These are phyloP conservation scores for Coffea humblotiana DNA, from an alignment of 305 asterid species.

Conservation along the genomic window DNA sequence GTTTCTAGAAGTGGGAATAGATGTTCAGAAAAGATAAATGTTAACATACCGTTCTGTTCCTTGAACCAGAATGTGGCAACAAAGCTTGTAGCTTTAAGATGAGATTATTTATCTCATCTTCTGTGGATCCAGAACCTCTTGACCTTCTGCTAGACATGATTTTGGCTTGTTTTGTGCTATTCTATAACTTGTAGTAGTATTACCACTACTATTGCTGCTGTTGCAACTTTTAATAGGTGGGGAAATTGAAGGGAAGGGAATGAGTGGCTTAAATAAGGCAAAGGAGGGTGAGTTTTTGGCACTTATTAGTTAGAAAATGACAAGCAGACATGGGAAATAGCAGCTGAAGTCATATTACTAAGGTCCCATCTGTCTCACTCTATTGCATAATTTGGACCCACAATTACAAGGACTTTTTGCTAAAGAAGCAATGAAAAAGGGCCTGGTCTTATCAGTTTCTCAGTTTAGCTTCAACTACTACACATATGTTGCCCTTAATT, in stretches of 20 bases:
- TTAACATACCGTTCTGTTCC: constrained; percentile 41
- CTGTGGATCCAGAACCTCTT: constrained; percentile 35
- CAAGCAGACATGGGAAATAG: neutral
- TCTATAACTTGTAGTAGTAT: neutral
- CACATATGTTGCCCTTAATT: constrained; percentile 13
- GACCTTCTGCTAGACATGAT: constrained; percentile 49
- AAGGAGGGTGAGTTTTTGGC: neutral
- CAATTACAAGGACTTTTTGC: constrained; percentile 1
- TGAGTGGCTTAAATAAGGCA: constrained; percentile 17
- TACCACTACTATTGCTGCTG: neutral
- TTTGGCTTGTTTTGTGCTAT: neutral
- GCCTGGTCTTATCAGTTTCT: constrained; percentile 4
- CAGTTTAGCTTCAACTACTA: constrained; percentile 19
- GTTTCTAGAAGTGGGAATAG: neutral
- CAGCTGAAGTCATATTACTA: neutral
- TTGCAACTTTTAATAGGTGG: neutral
- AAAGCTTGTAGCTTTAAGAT: constrained; percentile 46
- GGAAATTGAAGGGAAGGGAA: constrained; percentile 4
- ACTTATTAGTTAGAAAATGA: neutral
- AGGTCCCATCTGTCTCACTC: constrained; percentile 19
- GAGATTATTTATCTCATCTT: constrained; percentile 54
- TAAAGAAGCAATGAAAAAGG: neutral
- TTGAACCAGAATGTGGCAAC: constrained; percentile 48
- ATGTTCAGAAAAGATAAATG: neutral
- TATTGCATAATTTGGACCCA: constrained; percentile 17